Percentiles rank a stretch among this genome's conserved stretches.
phyloP scores from a whole-genome alignment of 306 rosid species.

The Glycine soja region DNA sequence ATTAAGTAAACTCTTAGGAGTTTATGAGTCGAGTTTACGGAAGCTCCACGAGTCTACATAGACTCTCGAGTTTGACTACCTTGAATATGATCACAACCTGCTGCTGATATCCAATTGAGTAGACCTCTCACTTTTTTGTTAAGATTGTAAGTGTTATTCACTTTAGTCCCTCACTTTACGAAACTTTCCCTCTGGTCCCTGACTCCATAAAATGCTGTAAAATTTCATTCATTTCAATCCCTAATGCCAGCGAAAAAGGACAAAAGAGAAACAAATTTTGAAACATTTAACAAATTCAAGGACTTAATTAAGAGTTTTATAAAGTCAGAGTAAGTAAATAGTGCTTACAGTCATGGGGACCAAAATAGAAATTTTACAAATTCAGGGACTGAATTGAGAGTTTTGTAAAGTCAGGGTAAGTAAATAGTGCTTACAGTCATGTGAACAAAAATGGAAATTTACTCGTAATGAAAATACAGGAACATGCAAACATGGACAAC shows the following conservation, averaged over 20 bases:
- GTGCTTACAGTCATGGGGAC: neutral
- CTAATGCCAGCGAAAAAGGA: neutral
- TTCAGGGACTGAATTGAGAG: neutral
- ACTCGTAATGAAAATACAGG: neutral
- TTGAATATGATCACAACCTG: neutral
- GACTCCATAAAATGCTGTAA: too few species aligned
- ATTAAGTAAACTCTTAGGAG: too few species aligned
- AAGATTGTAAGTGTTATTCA: neutral
- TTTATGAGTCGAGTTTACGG: too few species aligned
- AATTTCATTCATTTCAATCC: too few species aligned
- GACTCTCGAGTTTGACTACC: neutral
- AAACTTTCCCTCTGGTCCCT: neutral
- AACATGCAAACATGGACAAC: conserved; percentile 39
- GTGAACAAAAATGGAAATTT: neutral
- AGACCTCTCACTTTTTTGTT: too few species aligned
- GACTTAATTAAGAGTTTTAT: neutral
- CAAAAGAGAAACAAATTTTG: neutral
- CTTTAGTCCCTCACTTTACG: neutral
- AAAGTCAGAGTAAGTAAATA: neutral
- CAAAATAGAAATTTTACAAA: neutral
- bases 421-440: neutral
- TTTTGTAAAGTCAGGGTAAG: neutral
- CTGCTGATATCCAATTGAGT: too few species aligned
- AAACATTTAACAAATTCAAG: neutral
- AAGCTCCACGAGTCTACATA: too few species aligned